These are phyloP conservation scores for Xylariaceae sp. DNA, from an alignment of 2,329 filamentous ascomycete genomes.

Conservation along the genomic window DNA sequence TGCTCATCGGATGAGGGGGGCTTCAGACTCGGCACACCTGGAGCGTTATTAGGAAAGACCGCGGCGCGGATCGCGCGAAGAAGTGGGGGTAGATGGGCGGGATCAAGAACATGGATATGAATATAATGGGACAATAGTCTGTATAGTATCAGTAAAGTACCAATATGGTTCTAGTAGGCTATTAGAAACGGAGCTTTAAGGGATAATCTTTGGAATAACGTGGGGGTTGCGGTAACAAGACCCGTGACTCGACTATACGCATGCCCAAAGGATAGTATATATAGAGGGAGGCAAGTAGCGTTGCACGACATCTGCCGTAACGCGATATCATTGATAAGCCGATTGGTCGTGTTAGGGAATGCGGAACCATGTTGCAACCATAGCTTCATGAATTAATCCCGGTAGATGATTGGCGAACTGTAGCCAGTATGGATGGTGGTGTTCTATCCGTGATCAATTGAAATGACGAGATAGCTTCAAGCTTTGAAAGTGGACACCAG, in stretches of 20 bases:
- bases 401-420: constrained; percentile 10
- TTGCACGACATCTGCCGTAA: constrained; percentile 27
- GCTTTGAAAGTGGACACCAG: constrained; percentile 1
- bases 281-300: constrained; percentile 16
- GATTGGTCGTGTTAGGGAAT: constrained; percentile 23
- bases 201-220: constrained; percentile 31
- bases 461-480: constrained; percentile 18
- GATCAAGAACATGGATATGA: constrained; percentile 63
- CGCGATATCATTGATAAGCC: constrained; percentile 23
- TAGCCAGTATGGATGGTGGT: constrained; percentile 1
- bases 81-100: constrained; percentile 67
- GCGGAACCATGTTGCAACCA: constrained; percentile 24
- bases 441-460: constrained; percentile 24
- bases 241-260: constrained; percentile 18
- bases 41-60: constrained; percentile 85
- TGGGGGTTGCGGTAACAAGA: constrained; percentile 34
- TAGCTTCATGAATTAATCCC: constrained; percentile 26
- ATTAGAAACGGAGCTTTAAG: constrained; percentile 34
- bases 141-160: constrained; percentile 39
- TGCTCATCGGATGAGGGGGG: constrained; percentile 66
- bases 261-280: constrained; percentile 16
- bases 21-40: constrained; percentile 66
- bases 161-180: constrained; percentile 29
- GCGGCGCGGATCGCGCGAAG: constrained; percentile 75
- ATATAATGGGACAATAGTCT: constrained; percentile 66